These are phyloP conservation scores for Guyanaporus albipodus DNA, from an alignment of 768 basidiomycete species.

Conservation along the genomic window DNA sequence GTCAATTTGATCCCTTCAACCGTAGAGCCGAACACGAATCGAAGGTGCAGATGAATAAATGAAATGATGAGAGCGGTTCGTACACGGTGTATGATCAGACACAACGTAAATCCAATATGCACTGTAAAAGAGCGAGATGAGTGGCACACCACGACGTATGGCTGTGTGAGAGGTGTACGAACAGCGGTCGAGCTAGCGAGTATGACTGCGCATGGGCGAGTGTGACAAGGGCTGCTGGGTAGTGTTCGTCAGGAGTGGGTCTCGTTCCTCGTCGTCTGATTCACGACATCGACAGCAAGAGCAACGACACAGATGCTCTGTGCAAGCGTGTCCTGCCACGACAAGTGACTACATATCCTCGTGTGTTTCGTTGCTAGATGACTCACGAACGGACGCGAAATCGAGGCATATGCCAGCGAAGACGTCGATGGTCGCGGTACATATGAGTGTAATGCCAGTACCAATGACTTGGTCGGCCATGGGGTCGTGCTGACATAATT, in stretches of 20 bases:
- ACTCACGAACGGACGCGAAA: slow-evolving; percentile 22
- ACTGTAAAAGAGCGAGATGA: too few relatives aligned
- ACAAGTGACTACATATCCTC: too few relatives aligned
- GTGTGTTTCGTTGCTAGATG: not conserved
- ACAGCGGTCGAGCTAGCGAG: too few relatives aligned
- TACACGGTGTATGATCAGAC: too few relatives aligned
- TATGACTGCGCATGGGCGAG: slow-evolving; percentile 20
- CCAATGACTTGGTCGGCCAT: slow-evolving; percentile 23
- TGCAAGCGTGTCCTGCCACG: slow-evolving; percentile 20
- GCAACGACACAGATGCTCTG: slow-evolving; percentile 25
- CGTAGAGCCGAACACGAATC: too few relatives aligned
- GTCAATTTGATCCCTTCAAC: too few relatives aligned
- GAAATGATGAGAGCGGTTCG: too few relatives aligned
- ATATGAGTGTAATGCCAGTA: slow-evolving; percentile 15
- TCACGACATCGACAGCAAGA: slow-evolving; percentile 6
- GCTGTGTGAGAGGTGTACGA: too few relatives aligned
- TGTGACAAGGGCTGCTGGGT: slow-evolving; percentile 21
- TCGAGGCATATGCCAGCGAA: slow-evolving; percentile 23
- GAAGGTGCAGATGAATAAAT: too few relatives aligned
- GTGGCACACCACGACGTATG: too few relatives aligned
- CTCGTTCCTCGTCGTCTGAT: slow-evolving; percentile 11
- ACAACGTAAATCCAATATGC: too few relatives aligned
- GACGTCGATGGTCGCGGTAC: slow-evolving; percentile 22
- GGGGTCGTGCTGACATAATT: slow-evolving; percentile 20
- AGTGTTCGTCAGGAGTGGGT: slow-evolving; percentile 19